phyloP scores from a whole-genome alignment of 768 basidiomycete species.

The Coprinellus micaceus region DNA sequence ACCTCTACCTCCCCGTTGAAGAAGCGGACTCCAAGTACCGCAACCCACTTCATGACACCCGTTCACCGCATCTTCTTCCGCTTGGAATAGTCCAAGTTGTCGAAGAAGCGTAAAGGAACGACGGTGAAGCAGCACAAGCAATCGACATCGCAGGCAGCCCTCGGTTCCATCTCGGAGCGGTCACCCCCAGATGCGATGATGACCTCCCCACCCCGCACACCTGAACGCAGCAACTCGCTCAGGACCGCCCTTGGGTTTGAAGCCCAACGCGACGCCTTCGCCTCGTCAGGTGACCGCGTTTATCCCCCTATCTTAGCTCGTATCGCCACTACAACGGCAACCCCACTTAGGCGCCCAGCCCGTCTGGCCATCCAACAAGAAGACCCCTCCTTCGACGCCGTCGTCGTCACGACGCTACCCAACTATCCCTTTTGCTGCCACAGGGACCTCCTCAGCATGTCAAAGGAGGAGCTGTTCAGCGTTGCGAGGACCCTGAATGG shows the following conservation, averaged over 20 bases:
- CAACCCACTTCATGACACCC: conserved; percentile 21
- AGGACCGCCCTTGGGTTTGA: too few species aligned
- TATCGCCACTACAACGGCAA: too few species aligned
- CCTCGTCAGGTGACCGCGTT: too few species aligned
- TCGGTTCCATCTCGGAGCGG: neutral
- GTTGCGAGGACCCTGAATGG: conserved; percentile 56
- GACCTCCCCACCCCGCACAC: neutral
- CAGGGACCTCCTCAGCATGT: conserved; percentile 67
- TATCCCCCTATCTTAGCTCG: too few species aligned
- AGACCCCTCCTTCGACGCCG: conserved; percentile 46
- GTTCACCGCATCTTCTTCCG: conserved; percentile 41
- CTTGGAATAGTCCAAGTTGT: conserved; percentile 30
- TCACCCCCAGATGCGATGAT: neutral
- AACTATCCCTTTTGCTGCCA: conserved; percentile 68
- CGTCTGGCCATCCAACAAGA: conserved; percentile 61
- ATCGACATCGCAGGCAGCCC: neutral
- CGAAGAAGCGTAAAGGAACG: neutral
- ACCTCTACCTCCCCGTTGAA: neutral
- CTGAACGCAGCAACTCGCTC: too few species aligned
- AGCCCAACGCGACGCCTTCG: too few species aligned
- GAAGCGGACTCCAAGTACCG: too few species aligned
- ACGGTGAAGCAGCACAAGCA: conserved; percentile 13
- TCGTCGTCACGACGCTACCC: conserved; percentile 61
- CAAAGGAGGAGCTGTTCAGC: conserved; percentile 44
- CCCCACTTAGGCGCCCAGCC: conserved; percentile 15